These are phyloP conservation scores for Helotiales sp. DNA, from an alignment of 2,329 filamentous ascomycete species.

Conservation along the genomic window DNA sequence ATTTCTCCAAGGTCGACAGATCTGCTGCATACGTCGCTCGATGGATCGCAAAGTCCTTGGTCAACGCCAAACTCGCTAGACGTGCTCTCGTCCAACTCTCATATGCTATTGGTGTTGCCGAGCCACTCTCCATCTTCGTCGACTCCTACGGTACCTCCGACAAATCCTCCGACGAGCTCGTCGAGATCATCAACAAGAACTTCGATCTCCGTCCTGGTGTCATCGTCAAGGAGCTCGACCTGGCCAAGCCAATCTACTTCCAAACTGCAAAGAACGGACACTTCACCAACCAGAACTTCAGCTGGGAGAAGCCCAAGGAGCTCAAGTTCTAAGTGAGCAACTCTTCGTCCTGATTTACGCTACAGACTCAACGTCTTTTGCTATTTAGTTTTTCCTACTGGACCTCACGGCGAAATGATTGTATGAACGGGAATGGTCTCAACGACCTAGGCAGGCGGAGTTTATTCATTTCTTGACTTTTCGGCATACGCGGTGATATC, in stretches of 20 bases:
- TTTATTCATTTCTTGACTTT: conserved; percentile 19
- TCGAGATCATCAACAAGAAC: conserved; percentile 91
- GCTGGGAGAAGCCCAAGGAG: conserved; percentile 96
- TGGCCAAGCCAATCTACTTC: conserved; percentile 96
- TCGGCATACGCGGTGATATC: conserved; percentile 1
- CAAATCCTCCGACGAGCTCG: conserved; percentile 88
- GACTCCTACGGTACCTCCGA: conserved; percentile 95
- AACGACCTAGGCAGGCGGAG: conserved; percentile 35
- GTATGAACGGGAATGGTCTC: conserved; percentile 35
- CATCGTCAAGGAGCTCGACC: conserved; percentile 91
- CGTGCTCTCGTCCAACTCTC: conserved; percentile 96
- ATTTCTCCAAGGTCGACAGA: conserved; percentile 99
- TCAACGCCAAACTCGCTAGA: conserved; percentile 83
- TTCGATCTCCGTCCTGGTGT: conserved; percentile 98
- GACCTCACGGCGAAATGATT: conserved; percentile 36
- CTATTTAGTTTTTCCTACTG: conserved; percentile 26
- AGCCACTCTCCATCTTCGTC: conserved; percentile 97
- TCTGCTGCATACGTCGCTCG: conserved; percentile 96
- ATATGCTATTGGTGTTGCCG: conserved; percentile 97
- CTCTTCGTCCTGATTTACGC: conserved; percentile 26
- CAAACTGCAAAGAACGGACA: conserved; percentile 99
- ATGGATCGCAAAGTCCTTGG: conserved; percentile 99
- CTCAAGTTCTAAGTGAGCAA: conserved; percentile 75
- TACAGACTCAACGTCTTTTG: conserved; percentile 36
- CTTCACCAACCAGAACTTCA: conserved; percentile 98